Evolutionary conservation across 805 yeast genomes (phyloP), one percentile per base, ranked within the genome.

Genomic region (Wickerhamomyces mucosus): DNA sequence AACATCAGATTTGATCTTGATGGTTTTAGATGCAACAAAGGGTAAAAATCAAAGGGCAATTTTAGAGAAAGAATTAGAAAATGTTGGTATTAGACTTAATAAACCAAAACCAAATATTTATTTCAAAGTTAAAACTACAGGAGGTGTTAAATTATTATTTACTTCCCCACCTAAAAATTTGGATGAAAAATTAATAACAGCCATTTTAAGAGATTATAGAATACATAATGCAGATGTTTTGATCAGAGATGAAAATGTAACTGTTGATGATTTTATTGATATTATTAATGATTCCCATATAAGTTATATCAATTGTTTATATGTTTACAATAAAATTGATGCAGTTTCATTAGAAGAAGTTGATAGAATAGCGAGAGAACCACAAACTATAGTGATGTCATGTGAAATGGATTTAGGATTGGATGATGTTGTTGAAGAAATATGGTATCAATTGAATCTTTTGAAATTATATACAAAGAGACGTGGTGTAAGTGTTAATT

Each of bases 11-110:
- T 62, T 89, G 50, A 78, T 89, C 39, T 61, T 89, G 50, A 92
- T 89, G 95, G 86, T 89, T 34, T 60, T 89, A 41, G 98, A 89
- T 59, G 96, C 97, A 2, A 89, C 98, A 2, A 92, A 92, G 54
- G 83, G 94, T 18, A 77, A 75, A 18, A 86, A 88, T 46, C 98
- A 89, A 56, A 67, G 96, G 42, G 75, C 69, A 46, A 82, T 88
- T 35, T 64, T 89, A 42, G 96, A 89, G 50, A 71, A 71, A 36
- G 98, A 89, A 60, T 65, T 89, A 42, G 97, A 89, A 51, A 76
- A 92, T 5, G 94, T 89, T 53, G 98, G 98, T 1, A 86, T 89
- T 34, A 67, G 98, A 37, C 64, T 89, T 45, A 89, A 89, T 52
- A 83, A 79, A 50, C 65, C 64, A 28, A 75, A 67, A 39, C 98